phyloP scores from a whole-genome alignment of 202 grass and related monocot species.

The Musa balbisiana region DNA sequence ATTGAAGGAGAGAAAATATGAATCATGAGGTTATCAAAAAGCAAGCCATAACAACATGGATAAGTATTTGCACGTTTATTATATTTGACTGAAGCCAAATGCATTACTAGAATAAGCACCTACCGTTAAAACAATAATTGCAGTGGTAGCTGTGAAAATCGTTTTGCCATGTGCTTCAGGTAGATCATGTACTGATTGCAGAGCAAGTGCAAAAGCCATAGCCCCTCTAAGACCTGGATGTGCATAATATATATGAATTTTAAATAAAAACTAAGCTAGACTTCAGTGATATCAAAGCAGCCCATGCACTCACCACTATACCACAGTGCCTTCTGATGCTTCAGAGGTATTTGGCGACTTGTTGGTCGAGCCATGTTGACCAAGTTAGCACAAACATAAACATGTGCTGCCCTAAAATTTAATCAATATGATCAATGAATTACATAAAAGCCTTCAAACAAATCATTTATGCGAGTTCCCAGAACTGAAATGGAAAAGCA shows the following conservation, averaged over 20 bases:
- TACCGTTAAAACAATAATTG: slow-evolving; percentile 97
- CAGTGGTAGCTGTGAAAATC: slow-evolving; percentile 87
- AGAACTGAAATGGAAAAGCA: slow-evolving; percentile 1
- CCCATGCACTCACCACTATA: slow-evolving; percentile 68
- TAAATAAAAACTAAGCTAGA: slow-evolving; percentile 1
- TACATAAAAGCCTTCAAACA: too few species aligned
- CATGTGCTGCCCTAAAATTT: slow-evolving; percentile 66
- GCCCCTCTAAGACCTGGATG: slow-evolving; percentile 87
- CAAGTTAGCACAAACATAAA: slow-evolving; percentile 87
- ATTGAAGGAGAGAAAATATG: not conserved
- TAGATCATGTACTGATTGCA: slow-evolving; percentile 96
- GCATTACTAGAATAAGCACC: slow-evolving; percentile 16
- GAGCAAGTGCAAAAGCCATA: slow-evolving; percentile 99
- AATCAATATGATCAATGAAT: not conserved
- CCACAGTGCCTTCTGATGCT: slow-evolving; percentile 98
- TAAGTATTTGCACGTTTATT: not conserved
- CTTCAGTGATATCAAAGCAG: not conserved
- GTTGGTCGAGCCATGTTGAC: slow-evolving; percentile 75
- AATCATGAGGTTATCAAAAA: not conserved
- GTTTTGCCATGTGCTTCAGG: slow-evolving; percentile 94
- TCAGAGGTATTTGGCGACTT: slow-evolving; percentile 79
- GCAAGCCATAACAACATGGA: not conserved
- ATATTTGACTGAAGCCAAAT: not conserved
- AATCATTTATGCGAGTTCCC: slow-evolving; percentile 1
- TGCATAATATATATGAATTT: not conserved